phyloP scores from a whole-genome alignment of 371 early-diverging fungal species.

The Rhizopus stolonifer region DNA sequence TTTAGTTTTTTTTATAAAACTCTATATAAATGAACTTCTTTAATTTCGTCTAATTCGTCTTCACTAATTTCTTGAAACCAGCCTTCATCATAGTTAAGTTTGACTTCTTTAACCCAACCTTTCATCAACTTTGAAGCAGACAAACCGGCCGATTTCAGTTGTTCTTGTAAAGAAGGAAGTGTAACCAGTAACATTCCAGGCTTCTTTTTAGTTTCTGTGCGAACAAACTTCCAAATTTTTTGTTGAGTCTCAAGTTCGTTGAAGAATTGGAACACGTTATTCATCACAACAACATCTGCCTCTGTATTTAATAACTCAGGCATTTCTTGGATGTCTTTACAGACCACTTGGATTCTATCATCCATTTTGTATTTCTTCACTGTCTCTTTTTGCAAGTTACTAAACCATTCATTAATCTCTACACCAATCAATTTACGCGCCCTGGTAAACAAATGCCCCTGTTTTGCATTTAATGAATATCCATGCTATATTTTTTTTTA shows the following conservation, averaged over 20 bases:
- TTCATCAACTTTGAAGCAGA: slow-evolving; percentile 40
- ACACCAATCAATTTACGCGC: slow-evolving; percentile 61
- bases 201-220: slow-evolving; percentile 45
- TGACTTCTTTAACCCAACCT: slow-evolving; percentile 53
- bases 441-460: slow-evolving; percentile 61
- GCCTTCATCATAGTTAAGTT: slow-evolving; percentile 42
- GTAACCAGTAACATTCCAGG: slow-evolving; percentile 56
- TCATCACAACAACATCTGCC: slow-evolving; percentile 60
- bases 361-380: slow-evolving; percentile 56
- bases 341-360: slow-evolving; percentile 58
- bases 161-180: slow-evolving; percentile 60
- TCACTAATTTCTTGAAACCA: slow-evolving; percentile 45
- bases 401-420: slow-evolving; percentile 65
- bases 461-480: neutral
- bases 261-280: slow-evolving; percentile 70
- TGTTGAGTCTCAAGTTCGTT: slow-evolving; percentile 52
- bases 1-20: slow-evolving; percentile 55
- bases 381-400: slow-evolving; percentile 55
- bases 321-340: slow-evolving; percentile 50
- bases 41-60: slow-evolving; percentile 61
- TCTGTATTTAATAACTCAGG: slow-evolving; percentile 43
- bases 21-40: slow-evolving; percentile 62
- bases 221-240: slow-evolving; percentile 60
- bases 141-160: slow-evolving; percentile 55
- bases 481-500: neutral